Evolutionary conservation across 2,329 filamentous ascomycete genomes (phyloP).

Genomic region (Aspergillus novoparasiticus): DNA sequence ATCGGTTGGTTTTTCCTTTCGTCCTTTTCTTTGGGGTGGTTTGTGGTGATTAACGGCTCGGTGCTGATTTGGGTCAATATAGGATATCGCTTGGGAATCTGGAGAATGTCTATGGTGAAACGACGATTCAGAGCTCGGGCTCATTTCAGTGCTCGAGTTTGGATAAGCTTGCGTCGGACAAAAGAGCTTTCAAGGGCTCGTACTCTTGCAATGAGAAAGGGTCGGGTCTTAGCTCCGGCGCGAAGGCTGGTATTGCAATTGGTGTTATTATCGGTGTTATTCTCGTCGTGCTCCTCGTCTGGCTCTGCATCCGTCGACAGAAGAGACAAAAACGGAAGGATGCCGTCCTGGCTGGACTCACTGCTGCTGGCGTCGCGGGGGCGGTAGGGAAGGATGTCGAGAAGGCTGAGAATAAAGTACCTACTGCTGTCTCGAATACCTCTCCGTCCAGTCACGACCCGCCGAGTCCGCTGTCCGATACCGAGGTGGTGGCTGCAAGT

Average conservation of each 20-base stretch:
- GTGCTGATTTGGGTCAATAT: neutral
- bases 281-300: slow-evolving; percentile 20
- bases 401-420: neutral
- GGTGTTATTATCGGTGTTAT: slow-evolving; percentile 44
- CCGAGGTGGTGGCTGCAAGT: neutral
- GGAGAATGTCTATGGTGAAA: slow-evolving; percentile 25
- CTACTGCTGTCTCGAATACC: neutral
- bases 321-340: slow-evolving; percentile 9
- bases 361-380: neutral
- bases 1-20: slow-evolving; percentile 17
- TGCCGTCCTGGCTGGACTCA: neutral
- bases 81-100: slow-evolving; percentile 30
- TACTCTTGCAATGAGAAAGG: slow-evolving; percentile 4
- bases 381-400: neutral
- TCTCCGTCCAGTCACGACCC: neutral
- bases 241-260: slow-evolving; percentile 36
- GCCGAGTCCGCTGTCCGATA: neutral
- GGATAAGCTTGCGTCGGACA: slow-evolving; percentile 14
- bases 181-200: slow-evolving; percentile 1
- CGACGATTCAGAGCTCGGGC: slow-evolving; percentile 23
- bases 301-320: slow-evolving; percentile 21
- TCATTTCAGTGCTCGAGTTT: slow-evolving; percentile 28
- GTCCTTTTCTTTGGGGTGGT: neutral
- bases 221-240: slow-evolving; percentile 24
- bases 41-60: neutral